Base-by-base conservation (phyloP, 139 green algal genomes). In the Protoeuglena noctilucae region DNA sequence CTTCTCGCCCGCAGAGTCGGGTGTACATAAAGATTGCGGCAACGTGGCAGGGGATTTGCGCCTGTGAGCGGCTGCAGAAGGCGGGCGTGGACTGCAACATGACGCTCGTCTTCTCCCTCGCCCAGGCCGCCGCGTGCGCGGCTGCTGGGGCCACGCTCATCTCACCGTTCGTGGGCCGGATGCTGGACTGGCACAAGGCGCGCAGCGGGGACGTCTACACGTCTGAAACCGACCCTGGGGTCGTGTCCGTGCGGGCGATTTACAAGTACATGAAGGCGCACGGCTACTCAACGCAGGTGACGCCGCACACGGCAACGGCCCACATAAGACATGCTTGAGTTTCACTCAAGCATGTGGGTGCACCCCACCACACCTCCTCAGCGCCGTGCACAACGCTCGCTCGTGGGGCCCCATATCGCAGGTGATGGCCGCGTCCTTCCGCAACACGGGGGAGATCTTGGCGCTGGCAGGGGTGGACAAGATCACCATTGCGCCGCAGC, bases 341-440 rank as follows among this genome's bases (percentile, higher is more conserved):
- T n/a, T n/a, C n/a, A n/a, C n/a, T n/a, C n/a, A n/a, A n/a, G n/a
- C n/a, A n/a, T n/a, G n/a, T n/a, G n/a, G n/a, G n/a, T n/a, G n/a
- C n/a, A n/a, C n/a, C n/a, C n/a, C n/a, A n/a, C n/a, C n/a, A n/a
- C n/a, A n/a, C n/a, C n/a, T n/a, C n/a, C n/a, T n/a, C n/a, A n/a
- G n/a, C n/a, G n/a, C n/a, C n/a, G n/a, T n/a, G n/a, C n/a, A n/a
- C n/a, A n/a, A n/a, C n/a, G n/a, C n/a, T n/a, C n/a, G n/a, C n/a
- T n/a, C n/a, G n/a, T n/a, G n/a, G n/a, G n/a, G n/a, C n/a, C n/a
- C n/a, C n/a, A n/a, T n/a, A n/a, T n/a, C n/a, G n/a, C n/a, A n/a
- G 23, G 77, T 94, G n/a, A 93, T 93, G 83, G 84, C 83, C 0
- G 84, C 85, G 0, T 87, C 74, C 21, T 93, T 94, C 76, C 67